Evolutionary conservation across 805 yeast genomes (phyloP).

Genomic region (Candida quercuum): DNA sequence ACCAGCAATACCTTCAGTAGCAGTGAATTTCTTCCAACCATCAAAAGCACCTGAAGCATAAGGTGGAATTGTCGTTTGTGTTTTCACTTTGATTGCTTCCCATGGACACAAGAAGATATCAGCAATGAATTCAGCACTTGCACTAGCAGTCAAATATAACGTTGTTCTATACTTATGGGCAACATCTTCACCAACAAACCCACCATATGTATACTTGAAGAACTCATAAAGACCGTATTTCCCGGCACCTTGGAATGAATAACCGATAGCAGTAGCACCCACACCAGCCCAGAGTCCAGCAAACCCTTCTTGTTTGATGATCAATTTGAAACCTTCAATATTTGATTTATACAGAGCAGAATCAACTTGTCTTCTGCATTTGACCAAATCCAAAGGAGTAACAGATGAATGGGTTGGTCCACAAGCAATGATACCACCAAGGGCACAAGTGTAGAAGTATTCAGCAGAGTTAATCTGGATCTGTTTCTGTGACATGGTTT

Average conservation of each 20-base stretch:
- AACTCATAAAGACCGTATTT: conserved; percentile 93
- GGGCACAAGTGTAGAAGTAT: conserved; percentile 52
- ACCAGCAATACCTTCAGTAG: conserved; percentile 65
- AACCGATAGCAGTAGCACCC: conserved; percentile 90
- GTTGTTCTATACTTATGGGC: conserved; percentile 66
- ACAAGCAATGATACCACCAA: conserved; percentile 76
- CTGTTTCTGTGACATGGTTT: conserved; percentile 14
- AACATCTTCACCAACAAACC: conserved; percentile 55
- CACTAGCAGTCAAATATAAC: conserved; percentile 78
- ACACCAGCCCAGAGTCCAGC: conserved; percentile 80
- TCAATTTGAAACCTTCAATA: conserved; percentile 74
- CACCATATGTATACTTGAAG: conserved; percentile 76
- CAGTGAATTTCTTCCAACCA: conserved; percentile 61
- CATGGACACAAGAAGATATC: conserved; percentile 88
- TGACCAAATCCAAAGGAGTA: conserved; percentile 89
- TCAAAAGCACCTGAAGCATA: conserved; percentile 57
- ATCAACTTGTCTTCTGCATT: conserved; percentile 89
- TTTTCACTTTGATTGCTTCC: conserved; percentile 91
- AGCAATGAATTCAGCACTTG: conserved; percentile 91
- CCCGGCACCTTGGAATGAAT: conserved; percentile 95
- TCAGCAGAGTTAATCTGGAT: conserved; percentile 32
- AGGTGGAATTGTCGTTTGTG: conserved; percentile 92
- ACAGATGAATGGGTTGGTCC: conserved; percentile 95
- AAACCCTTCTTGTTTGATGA: conserved; percentile 67
- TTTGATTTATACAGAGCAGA: conserved; percentile 68